phyloP scores from a whole-genome alignment of 371 early-diverging fungal genomes.

The Zancudomyces culisetae region DNA sequence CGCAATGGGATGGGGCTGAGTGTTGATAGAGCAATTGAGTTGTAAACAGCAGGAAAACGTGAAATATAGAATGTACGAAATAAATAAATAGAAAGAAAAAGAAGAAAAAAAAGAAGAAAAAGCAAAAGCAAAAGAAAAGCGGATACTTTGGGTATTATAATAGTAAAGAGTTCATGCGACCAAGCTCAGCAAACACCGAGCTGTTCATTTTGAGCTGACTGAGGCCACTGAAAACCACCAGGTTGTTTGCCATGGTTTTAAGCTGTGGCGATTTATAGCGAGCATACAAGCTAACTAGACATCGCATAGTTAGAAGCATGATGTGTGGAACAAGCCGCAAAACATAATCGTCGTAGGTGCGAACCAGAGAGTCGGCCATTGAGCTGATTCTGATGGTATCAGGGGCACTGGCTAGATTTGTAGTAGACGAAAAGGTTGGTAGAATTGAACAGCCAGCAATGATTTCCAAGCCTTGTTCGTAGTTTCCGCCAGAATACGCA shows the following conservation, averaged over 20 bases:
- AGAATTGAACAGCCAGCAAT: conserved; percentile 33
- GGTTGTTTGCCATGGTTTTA: conserved; percentile 29
- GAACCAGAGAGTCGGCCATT: conserved; percentile 39
- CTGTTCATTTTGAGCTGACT: conserved; percentile 65
- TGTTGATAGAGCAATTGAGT: not conserved
- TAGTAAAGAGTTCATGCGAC: conserved; percentile 49
- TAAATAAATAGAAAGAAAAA: not conserved
- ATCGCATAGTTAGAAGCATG: conserved; percentile 47
- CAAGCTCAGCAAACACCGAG: conserved; percentile 55
- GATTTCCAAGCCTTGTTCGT: conserved; percentile 29
- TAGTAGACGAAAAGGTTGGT: conserved; percentile 26
- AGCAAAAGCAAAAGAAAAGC: too few relatives aligned
- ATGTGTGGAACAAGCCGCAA: conserved; percentile 56
- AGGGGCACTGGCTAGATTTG: conserved; percentile 4
- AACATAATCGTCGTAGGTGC: conserved; percentile 39
- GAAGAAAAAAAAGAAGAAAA: not conserved
- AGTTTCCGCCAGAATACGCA: conserved; percentile 27
- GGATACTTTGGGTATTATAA: too few relatives aligned
- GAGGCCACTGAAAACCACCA: conserved; percentile 62
- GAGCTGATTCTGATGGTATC: conserved; percentile 33
- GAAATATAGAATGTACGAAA: not conserved
- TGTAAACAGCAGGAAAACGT: not conserved
- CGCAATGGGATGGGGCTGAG: not conserved
- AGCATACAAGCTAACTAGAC: conserved; percentile 34
- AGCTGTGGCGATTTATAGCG: conserved; percentile 17